Evolutionary conservation across 192 early-diverging fungal genomes (phyloP).

Genomic region (Podila clonocystis): DNA sequence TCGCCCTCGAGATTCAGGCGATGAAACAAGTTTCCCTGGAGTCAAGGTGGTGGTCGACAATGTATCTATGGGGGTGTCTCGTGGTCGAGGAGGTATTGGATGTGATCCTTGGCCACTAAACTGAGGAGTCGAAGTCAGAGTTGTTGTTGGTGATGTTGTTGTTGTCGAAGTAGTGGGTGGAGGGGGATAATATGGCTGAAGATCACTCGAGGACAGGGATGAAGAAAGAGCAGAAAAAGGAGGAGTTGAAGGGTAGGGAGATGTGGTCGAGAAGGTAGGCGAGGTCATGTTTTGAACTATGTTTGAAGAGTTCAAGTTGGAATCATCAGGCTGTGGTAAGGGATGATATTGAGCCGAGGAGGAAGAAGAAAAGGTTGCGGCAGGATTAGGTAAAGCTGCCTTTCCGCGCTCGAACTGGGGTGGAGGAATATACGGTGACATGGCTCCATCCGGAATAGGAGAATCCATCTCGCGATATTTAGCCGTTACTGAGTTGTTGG

Average conservation of each 20-base stretch:
- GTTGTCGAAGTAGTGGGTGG: conserved; percentile 3
- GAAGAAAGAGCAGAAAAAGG: conserved; percentile 6
- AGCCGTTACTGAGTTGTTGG: background rate
- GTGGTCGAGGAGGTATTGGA: background rate
- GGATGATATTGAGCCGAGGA: background rate
- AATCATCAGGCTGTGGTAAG: background rate
- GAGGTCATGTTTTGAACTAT: background rate
- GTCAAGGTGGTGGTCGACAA: background rate
- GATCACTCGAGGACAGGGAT: conserved; percentile 5
- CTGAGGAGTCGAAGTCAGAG: background rate
- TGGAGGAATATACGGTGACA: background rate
- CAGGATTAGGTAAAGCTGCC: background rate
- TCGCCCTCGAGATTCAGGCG: background rate
- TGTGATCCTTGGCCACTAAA: background rate
- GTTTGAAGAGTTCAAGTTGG: background rate
- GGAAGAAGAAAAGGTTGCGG: background rate
- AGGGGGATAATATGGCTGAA: conserved; percentile 38
- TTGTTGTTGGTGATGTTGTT: background rate
- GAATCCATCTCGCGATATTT: background rate
- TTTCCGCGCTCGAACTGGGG: background rate
- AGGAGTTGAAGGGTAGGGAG: conserved; percentile 1
- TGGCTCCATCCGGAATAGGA: background rate
- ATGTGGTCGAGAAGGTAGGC: background rate
- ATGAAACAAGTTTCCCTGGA: background rate
- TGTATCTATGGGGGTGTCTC: background rate